Conservation (phyloP, 192 early-diverging fungal species). For the Coemansia reversa region DNA sequence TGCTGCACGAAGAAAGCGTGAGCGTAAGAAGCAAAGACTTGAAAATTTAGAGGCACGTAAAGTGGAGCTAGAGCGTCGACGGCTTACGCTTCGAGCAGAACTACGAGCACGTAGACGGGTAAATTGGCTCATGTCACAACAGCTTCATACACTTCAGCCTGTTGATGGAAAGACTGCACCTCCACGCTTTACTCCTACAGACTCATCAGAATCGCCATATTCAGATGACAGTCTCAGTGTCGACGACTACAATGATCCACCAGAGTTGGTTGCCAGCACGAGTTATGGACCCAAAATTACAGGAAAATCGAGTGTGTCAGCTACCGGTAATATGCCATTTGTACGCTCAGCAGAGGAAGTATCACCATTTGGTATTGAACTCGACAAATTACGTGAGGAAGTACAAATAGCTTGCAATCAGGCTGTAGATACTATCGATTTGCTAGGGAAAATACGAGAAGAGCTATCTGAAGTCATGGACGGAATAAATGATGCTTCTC, state of each 20-base stretch:
- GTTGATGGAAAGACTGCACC: background rate
- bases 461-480: constrained; percentile 8
- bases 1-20: constrained; percentile 42
- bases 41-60: constrained; percentile 34
- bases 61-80: constrained; percentile 20
- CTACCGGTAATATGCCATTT: background rate
- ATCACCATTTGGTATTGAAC: constrained; percentile 2
- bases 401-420: constrained; percentile 12
- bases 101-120: constrained; percentile 13
- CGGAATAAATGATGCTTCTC: too few species aligned
- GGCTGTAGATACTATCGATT: constrained; percentile 1
- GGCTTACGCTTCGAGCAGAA: constrained; percentile 23
- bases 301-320: background rate
- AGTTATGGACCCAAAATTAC: background rate
- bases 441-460: constrained; percentile 6
- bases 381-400: constrained; percentile 13
- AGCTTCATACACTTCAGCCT: background rate
- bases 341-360: background rate
- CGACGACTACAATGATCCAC: background rate
- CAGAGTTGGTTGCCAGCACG: background rate
- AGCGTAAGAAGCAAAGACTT: constrained; percentile 42
- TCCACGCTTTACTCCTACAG: constrained; percentile 4
- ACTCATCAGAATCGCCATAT: constrained; percentile 2
- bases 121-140: constrained; percentile 7
- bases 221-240: constrained; percentile 4